A percentile compares a stretch with the other conserved stretches of the same genome.
Evolutionary conservation across 495 filamentous ascomycete species (phyloP).

Genomic region (Aspergillus ellipticus): DNA sequence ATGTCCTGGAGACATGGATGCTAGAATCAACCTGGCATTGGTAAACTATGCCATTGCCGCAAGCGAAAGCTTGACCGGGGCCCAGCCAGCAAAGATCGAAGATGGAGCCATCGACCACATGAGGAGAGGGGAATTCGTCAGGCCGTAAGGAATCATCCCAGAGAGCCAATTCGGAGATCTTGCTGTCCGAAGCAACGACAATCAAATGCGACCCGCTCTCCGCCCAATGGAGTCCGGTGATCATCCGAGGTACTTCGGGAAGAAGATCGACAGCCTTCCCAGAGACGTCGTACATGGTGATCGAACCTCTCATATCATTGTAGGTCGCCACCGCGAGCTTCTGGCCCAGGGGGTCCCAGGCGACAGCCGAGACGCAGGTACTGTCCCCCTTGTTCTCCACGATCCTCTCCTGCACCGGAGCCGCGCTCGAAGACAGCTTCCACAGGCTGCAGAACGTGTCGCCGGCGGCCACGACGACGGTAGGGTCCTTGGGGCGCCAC

Average conservation of each 20-base stretch:
- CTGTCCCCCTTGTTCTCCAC: conserved; percentile 32
- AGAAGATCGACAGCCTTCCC: conserved; percentile 52
- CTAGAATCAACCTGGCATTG: conserved; percentile 42
- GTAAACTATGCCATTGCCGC: conserved; percentile 38
- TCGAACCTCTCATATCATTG: conserved; percentile 55
- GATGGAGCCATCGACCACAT: conserved; percentile 35
- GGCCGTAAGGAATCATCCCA: conserved; percentile 44
- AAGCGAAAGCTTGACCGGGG: conserved; percentile 33
- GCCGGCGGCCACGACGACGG: conserved; percentile 69
- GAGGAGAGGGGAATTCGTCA: conserved; percentile 40
- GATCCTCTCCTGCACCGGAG: conserved; percentile 37
- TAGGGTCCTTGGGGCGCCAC: conserved; percentile 76
- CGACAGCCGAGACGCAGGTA: conserved; percentile 52
- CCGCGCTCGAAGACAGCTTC: conserved; percentile 52
- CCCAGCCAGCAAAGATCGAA: conserved; percentile 40
- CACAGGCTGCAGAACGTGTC: conserved; percentile 78
- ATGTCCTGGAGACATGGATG: conserved; percentile 36
- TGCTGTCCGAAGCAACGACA: conserved; percentile 41
- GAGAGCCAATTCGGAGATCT: conserved; percentile 40
- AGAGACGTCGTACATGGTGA: conserved; percentile 63
- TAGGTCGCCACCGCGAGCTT: conserved; percentile 69
- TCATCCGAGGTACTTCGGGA: conserved; percentile 45
- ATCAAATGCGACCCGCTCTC: conserved; percentile 36
- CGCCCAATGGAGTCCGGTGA: conserved; percentile 42
- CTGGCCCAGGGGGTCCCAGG: conserved; percentile 67